Percentiles rank a stretch among this genome's conserved stretches.
These are phyloP conservation scores for Chaetothyriales sp. DNA, from an alignment of 2,329 filamentous ascomycete genomes.

Conservation along the genomic window DNA sequence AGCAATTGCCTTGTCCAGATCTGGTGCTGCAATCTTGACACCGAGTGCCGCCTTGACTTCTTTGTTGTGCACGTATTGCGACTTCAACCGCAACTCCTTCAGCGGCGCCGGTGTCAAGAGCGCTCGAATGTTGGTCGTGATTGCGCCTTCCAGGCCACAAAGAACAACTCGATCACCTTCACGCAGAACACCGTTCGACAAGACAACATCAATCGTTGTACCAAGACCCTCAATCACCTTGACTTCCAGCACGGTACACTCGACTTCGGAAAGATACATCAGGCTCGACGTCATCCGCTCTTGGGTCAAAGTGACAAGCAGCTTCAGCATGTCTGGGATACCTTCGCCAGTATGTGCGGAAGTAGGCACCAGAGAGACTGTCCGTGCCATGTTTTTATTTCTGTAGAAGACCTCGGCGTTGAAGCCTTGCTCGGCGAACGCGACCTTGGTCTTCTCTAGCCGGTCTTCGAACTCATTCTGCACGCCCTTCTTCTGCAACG, in stretches of 20 bases:
- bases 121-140: constrained; percentile 87
- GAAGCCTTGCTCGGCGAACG: constrained; percentile 92
- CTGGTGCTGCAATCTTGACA: constrained; percentile 96
- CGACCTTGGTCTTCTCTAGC: constrained; percentile 78
- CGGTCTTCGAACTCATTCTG: constrained; percentile 89
- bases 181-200: constrained; percentile 85
- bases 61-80: constrained; percentile 95
- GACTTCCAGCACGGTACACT: constrained; percentile 94
- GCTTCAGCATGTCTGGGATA: constrained; percentile 96
- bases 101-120: constrained; percentile 84
- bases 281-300: constrained; percentile 93
- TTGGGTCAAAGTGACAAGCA: constrained; percentile 80
- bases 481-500: constrained; percentile 78
- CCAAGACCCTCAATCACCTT: constrained; percentile 98
- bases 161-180: constrained; percentile 92
- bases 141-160: constrained; percentile 92
- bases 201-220: constrained; percentile 93
- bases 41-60: constrained; percentile 95
- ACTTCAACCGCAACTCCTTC: constrained; percentile 89
- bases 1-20: constrained; percentile 88
- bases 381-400: constrained; percentile 92
- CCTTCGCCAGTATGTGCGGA: constrained; percentile 98
- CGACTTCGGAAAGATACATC: constrained; percentile 96
- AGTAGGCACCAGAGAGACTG: constrained; percentile 90
- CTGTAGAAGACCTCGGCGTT: constrained; percentile 94